Percentiles rank a stretch among this genome's conserved stretches.
These are phyloP conservation scores for Leccinum angustisporum DNA, from an alignment of 1,284 basidiomycete species.

Conservation along the genomic window DNA sequence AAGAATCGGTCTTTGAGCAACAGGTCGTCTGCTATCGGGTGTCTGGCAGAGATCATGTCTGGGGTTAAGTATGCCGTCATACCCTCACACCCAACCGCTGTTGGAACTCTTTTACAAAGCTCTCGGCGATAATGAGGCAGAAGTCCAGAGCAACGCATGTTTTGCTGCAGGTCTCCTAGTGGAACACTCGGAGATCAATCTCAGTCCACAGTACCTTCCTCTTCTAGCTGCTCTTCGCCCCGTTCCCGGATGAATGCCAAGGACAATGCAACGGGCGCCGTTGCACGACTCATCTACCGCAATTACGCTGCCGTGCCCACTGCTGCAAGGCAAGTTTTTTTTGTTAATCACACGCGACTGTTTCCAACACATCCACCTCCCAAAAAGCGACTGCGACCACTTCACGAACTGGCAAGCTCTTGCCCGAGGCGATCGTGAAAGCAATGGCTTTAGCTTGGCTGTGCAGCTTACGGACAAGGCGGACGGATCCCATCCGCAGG, in stretches of 20 bases:
- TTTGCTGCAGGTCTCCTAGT: slow-evolving; percentile 93
- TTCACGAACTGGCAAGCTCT: too few species aligned
- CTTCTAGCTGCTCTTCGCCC: slow-evolving; percentile 83
- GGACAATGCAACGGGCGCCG: slow-evolving; percentile 95
- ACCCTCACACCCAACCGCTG: slow-evolving; percentile 79
- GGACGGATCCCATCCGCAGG: too few species aligned
- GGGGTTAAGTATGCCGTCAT: slow-evolving; percentile 90
- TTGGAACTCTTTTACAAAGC: slow-evolving; percentile 84
- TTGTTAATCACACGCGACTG: too few species aligned
- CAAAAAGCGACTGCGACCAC: too few species aligned
- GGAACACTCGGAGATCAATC: slow-evolving; percentile 83
- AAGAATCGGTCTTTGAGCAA: slow-evolving; percentile 87
- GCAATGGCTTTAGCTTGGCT: too few species aligned
- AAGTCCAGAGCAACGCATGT: slow-evolving; percentile 95
- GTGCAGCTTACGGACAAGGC: too few species aligned
- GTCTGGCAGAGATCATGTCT: slow-evolving; percentile 92
- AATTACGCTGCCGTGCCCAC: slow-evolving; percentile 77
- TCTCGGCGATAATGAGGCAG: slow-evolving; percentile 82
- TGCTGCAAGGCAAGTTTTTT: too few species aligned
- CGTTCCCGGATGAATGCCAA: slow-evolving; percentile 78
- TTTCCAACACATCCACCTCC: too few species aligned
- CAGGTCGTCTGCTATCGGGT: slow-evolving; percentile 91
- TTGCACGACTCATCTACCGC: slow-evolving; percentile 85
- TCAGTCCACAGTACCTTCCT: slow-evolving; percentile 80
- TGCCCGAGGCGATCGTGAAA: too few species aligned